Conservation (phyloP, 768 basidiomycete species). For the Podaxis mareebaensis region DNA sequence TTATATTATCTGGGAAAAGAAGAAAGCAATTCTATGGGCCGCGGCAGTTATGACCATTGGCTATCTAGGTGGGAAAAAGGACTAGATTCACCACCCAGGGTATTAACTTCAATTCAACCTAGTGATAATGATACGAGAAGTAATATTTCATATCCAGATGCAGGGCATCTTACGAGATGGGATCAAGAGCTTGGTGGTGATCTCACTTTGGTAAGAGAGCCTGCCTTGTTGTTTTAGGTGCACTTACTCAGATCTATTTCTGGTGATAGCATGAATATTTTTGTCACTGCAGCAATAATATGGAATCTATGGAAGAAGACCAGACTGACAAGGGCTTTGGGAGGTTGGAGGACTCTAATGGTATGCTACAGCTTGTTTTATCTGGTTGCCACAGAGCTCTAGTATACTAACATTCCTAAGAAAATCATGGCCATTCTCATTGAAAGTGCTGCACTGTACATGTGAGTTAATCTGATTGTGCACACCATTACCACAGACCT, state of each 20-base stretch:
- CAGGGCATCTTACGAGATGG: background rate
- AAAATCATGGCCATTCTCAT: slow-evolving; percentile 13
- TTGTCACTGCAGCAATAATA: background rate
- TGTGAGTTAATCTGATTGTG: slow-evolving; percentile 7
- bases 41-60: background rate
- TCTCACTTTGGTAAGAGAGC: background rate
- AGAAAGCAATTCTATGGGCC: background rate
- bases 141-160: background rate
- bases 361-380: background rate
- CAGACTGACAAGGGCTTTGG: background rate
- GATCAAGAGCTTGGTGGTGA: background rate
- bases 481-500: background rate
- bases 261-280: background rate
- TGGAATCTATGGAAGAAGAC: background rate
- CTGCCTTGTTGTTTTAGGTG: background rate
- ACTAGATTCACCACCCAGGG: background rate
- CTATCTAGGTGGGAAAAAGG: background rate
- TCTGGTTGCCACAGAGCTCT: background rate
- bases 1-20: slow-evolving; percentile 3
- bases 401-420: background rate
- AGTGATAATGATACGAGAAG: background rate
- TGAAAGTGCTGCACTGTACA: slow-evolving; percentile 19
- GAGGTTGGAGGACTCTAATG: background rate
- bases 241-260: background rate
- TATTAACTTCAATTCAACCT: background rate